Conservation (phyloP, 2,329 filamentous ascomycete genomes). For the Drechslerella dactyloides region DNA sequence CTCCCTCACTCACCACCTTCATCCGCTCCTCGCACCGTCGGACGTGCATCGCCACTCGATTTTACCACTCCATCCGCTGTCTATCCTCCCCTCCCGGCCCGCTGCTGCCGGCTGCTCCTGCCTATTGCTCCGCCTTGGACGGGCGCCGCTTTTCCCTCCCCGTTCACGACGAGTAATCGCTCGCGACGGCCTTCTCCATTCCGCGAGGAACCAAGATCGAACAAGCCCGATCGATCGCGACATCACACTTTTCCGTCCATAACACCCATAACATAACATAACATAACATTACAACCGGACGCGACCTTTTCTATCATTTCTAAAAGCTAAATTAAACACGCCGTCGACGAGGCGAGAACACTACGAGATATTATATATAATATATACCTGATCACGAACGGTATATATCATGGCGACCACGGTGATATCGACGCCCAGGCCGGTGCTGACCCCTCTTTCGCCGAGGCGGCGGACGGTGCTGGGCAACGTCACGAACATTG, state of each 20-base stretch:
- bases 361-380: too few relatives aligned
- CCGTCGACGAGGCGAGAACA: too few relatives aligned
- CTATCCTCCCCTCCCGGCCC: neutral
- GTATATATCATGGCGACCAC: slow-evolving; percentile 30
- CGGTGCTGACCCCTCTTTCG: slow-evolving; percentile 51
- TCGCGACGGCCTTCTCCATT: neutral
- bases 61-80: neutral
- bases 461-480: slow-evolving; percentile 40
- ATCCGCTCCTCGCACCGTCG: neutral
- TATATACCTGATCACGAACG: too few relatives aligned
- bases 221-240: neutral
- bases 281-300: neutral
- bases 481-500: slow-evolving; percentile 48
- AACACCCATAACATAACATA: neutral
- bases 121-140: neutral
- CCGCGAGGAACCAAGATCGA: neutral
- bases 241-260: neutral
- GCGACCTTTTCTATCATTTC: too few relatives aligned
- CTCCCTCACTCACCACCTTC: too few relatives aligned
- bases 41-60: neutral
- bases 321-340: too few relatives aligned
- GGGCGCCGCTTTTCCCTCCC: neutral
- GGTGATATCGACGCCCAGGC: slow-evolving; percentile 27
- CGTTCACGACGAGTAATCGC: neutral
- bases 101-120: neutral